These are phyloP conservation scores for Flaveria sonorensis DNA, from an alignment of 129 eudicot genomes.

Conservation along the genomic window DNA sequence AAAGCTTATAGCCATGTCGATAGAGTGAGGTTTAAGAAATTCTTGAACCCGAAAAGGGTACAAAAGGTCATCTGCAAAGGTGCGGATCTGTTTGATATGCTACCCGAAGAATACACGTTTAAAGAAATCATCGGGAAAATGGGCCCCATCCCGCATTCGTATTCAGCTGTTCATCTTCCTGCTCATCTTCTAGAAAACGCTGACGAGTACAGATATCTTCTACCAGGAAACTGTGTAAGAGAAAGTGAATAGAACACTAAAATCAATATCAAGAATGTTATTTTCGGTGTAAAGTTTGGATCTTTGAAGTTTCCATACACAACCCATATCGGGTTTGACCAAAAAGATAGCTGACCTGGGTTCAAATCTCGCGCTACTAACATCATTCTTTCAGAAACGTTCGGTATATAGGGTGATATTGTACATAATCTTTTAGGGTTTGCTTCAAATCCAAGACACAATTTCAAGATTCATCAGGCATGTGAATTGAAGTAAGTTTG, in stretches of 20 bases:
- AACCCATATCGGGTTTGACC: conserved; percentile 32
- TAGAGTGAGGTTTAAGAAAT: conserved; percentile 66
- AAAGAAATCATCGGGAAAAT: conserved; percentile 81
- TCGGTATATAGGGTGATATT: conserved; percentile 49
- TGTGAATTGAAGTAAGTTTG: conserved; percentile 28
- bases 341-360: conserved; percentile 23
- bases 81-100: conserved; percentile 71
- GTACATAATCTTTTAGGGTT: conserved; percentile 46
- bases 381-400: conserved; percentile 33
- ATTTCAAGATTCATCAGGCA: conserved; percentile 29
- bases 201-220: conserved; percentile 60
- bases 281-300: conserved; percentile 37
- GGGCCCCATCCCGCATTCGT: conserved; percentile 94
- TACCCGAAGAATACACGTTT: conserved; percentile 88
- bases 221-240: conserved; percentile 81
- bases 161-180: conserved; percentile 83
- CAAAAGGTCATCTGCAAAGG: conserved; percentile 73
- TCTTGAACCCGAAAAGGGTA: conserved; percentile 63
- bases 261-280: neutral
- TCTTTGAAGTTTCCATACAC: conserved; percentile 27
- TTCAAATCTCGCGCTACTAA: neutral
- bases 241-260: conserved; percentile 50
- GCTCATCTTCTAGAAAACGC: conserved; percentile 73
- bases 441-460: conserved; percentile 33
- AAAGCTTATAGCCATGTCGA: conserved; percentile 83